Evolutionary conservation across 2,329 filamentous ascomycete species (phyloP).

Genomic region (Ceratocystis papillata): DNA sequence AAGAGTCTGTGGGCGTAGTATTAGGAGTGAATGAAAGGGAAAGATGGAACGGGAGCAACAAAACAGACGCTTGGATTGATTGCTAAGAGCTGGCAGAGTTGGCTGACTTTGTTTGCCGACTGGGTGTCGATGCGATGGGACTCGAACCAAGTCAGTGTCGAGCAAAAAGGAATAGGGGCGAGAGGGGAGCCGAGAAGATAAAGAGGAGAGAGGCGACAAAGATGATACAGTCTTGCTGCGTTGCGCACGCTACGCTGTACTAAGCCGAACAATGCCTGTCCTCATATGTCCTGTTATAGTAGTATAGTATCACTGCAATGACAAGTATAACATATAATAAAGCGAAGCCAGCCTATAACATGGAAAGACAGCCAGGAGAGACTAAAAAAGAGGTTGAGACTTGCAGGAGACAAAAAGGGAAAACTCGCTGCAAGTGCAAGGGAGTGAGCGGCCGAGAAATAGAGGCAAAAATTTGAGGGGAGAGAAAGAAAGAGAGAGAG

Average conservation of each 20-base stretch:
- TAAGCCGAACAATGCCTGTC: constrained; percentile 12
- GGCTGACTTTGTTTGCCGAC: neutral
- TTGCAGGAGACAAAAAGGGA: neutral
- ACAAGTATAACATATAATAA: constrained; percentile 1
- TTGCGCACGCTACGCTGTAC: neutral
- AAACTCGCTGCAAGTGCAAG: no score
- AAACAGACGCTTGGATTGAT: neutral
- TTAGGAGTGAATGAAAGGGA: no score
- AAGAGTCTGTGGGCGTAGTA: neutral
- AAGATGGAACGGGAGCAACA: neutral
- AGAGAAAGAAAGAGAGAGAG: constrained; percentile 10
- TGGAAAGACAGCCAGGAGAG: constrained; percentile 21
- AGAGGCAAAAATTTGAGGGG: neutral
- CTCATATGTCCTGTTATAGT: constrained; percentile 9
- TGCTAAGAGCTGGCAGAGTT: no score
- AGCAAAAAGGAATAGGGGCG: neutral
- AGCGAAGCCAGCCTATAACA: constrained; percentile 18
- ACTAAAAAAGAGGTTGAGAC: constrained; percentile 20
- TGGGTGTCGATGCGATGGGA: neutral
- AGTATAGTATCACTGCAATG: neutral
- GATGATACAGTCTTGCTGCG: neutral
- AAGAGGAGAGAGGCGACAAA: neutral
- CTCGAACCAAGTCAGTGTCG: neutral
- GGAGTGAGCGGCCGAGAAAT: neutral
- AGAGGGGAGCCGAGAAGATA: no score